These are phyloP conservation scores for Liriodendron chinense DNA, from an alignment of 164 flowering plant genomes.

Conservation along the genomic window DNA sequence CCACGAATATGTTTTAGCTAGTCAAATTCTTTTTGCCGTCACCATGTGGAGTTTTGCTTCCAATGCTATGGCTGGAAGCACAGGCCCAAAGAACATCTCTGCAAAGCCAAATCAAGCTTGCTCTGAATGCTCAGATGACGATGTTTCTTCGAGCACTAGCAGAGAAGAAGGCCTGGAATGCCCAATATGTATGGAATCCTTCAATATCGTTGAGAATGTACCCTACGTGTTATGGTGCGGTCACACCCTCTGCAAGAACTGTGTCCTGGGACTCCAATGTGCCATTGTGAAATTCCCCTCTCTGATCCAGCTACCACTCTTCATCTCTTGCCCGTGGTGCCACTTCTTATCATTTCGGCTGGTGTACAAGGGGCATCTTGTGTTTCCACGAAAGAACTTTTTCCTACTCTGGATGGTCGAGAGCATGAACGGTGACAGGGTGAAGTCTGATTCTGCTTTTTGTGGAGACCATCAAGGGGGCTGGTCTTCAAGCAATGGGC, in stretches of 20 bases:
- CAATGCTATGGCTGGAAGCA: slow-evolving; percentile 49
- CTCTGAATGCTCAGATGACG: slow-evolving; percentile 78
- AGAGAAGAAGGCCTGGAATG: slow-evolving; percentile 85
- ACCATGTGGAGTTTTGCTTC: slow-evolving; percentile 82
- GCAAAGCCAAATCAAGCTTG: slow-evolving; percentile 29
- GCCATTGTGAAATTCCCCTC: slow-evolving; percentile 80
- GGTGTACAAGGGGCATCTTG: slow-evolving; percentile 68
- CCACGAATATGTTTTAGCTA: background rate
- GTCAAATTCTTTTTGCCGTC: background rate
- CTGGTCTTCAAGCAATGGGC: slow-evolving; percentile 34
- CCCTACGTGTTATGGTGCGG: slow-evolving; percentile 99
- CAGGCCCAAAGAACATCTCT: slow-evolving; percentile 31
- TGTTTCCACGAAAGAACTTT: slow-evolving; percentile 85
- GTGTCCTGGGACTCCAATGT: slow-evolving; percentile 79
- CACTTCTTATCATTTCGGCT: slow-evolving; percentile 70
- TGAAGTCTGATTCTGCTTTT: slow-evolving; percentile 35
- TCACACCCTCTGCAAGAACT: slow-evolving; percentile 86
- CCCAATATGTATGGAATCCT: slow-evolving; percentile 95
- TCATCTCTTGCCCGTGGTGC: slow-evolving; percentile 97
- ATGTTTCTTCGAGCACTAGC: slow-evolving; percentile 45
- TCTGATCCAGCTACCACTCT: slow-evolving; percentile 76
- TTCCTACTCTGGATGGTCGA: slow-evolving; percentile 96
- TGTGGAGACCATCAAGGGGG: slow-evolving; percentile 38
- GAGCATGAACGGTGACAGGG: slow-evolving; percentile 83
- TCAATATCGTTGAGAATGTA: slow-evolving; percentile 88